Conservation (phyloP, 139 green algal species). For the Tetradesmus obliquus region DNA sequence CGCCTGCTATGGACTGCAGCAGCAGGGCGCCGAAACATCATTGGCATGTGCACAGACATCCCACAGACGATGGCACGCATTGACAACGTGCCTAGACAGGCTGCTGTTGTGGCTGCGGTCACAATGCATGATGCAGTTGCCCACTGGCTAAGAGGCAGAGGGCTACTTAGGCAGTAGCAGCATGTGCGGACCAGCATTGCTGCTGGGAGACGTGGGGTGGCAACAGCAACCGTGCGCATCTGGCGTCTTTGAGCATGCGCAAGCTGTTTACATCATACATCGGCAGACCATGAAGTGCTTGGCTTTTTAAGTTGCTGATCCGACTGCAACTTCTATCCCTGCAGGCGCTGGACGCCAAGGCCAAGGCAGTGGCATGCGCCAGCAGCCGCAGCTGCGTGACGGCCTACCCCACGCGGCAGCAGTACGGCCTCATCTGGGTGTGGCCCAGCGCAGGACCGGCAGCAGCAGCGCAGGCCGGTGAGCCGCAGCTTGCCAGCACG, state of each 20-base stretch:
- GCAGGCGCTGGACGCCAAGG: conserved; percentile 36
- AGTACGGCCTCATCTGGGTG: conserved; percentile 34
- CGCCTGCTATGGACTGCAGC: no score
- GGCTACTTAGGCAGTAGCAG: no score
- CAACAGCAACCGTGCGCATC: no score
- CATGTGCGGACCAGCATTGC: no score
- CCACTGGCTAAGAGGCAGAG: no score
- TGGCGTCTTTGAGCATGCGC: no score
- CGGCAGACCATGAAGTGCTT: not conserved
- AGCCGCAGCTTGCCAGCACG: not conserved
- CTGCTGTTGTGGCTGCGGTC: no score
- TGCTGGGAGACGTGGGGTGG: no score
- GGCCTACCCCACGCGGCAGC: conserved; percentile 2
- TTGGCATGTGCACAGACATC: conserved; percentile 45
- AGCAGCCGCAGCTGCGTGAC: conserved; percentile 47
- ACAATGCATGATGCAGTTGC: no score
- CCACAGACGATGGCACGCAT: conserved; percentile 1
- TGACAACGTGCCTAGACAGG: no score
- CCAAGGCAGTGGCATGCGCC: not conserved
- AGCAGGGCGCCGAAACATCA: conserved; percentile 40
- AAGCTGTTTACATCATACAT: not conserved
- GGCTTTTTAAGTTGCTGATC: not conserved
- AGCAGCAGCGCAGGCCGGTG: conserved; percentile 33
- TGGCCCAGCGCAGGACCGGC: not conserved
- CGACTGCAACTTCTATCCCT: not conserved